Conservation (phyloP, 2,329 filamentous ascomycete species). For the Trichoderma sp. region DNA sequence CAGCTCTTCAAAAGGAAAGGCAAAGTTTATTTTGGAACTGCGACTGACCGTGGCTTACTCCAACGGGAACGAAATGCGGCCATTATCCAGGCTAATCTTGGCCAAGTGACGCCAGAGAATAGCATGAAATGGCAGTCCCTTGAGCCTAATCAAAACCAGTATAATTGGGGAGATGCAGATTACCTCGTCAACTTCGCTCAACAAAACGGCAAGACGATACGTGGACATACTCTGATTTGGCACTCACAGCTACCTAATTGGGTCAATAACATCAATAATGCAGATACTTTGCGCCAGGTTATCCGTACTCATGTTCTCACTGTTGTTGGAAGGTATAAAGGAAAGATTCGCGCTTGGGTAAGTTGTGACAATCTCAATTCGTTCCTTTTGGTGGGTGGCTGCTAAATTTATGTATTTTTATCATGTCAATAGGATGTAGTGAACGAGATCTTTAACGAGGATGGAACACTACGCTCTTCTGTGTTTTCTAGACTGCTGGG, state of each 20-base stretch:
- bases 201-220: neutral
- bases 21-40: slow-evolving; percentile 5
- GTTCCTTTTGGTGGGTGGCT: neutral
- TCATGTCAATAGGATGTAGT: neutral
- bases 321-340: slow-evolving; percentile 5
- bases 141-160: neutral
- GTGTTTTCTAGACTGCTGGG: neutral
- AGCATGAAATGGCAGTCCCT: slow-evolving; percentile 10
- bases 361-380: neutral
- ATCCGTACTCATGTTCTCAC: neutral
- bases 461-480: slow-evolving; percentile 3
- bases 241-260: neutral
- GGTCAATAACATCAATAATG: slow-evolving; percentile 6
- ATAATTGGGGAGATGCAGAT: slow-evolving; percentile 5
- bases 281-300: neutral
- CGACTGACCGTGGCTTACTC: slow-evolving; percentile 2
- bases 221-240: slow-evolving; percentile 3
- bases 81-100: slow-evolving; percentile 1
- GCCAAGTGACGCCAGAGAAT: slow-evolving; percentile 8
- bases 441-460: slow-evolving; percentile 5
- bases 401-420: neutral
- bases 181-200: slow-evolving; percentile 4
- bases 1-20: neutral
- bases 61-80: neutral
- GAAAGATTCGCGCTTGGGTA: slow-evolving; percentile 6